Base-by-base conservation (phyloP, 208 protist species). In the Acanthamoeba triangularis region DNA sequence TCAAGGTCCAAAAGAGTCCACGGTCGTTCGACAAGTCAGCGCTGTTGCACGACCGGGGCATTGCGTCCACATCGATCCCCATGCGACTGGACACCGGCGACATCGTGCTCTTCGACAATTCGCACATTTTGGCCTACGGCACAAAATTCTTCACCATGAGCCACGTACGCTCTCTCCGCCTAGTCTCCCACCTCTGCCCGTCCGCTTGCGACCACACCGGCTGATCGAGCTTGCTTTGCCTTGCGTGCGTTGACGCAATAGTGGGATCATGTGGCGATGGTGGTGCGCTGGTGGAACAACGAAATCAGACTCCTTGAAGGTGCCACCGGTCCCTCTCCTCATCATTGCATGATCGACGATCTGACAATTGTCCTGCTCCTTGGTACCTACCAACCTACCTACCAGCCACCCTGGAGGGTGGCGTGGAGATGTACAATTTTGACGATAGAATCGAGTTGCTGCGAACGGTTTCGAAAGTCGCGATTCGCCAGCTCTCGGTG, bases 191-290 rank as follows among this genome's bases (percentile, higher is more conserved):
- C 28, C 41, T 47, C 41, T 4, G 41, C 41, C 41, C 41, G 0
- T 47, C 11, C 41, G 41, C 41, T 4, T 47, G 41, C 41, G 41
- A 16, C 35, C 28, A 6, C 69, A 7, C n/a, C 41, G 10, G 61
- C 18, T 91, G n/a, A 52, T 91, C 2, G 41, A 25, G 65, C 44
- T 18, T 44, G 13, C 33, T n/a, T 33, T 3, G 52, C 47, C 3
- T 10, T 87, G 13, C 14, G 11, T 23, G 23, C 3, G 41, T 49
- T 87, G 52, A 16, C 11, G 11, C 23, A 18, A 61, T 35, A 92
- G 85, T 92, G 85, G 85, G 85, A 92, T 33, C 85, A 92, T 69
- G 85, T 92, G 85, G 85, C 85, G 35, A 92, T 92, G 85, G 85
- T 74, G 30, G 85, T 92, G 56, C 85, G 85, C 10, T 92, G 85